Base-by-base conservation (phyloP, 2,329 filamentous ascomycete genomes). In the Stagonosporopsis chrysanthemi region DNA sequence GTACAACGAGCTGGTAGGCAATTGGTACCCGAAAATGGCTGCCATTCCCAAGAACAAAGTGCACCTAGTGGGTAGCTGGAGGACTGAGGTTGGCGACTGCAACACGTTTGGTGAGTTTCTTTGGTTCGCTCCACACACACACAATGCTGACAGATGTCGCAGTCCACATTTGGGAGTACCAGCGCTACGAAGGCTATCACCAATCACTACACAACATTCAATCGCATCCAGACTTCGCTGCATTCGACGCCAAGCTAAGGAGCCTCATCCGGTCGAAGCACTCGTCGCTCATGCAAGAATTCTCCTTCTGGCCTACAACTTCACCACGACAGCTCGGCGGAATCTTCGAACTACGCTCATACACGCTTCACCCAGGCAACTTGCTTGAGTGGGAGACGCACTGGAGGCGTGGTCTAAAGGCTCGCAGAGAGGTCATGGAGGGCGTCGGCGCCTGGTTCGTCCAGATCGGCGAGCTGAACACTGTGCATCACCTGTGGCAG, bases 101-200 rank as follows among this genome's bases (percentile, higher is more conserved):
- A 92, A 99, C 73, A 97, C 93, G 0, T 99, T 99, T 79, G 87
- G 93, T 97, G 85, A 60, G 86, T 23, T 42, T 17, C 39, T 15
- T 26, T 9, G 17, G 26, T 17, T 24, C 19, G 19, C 9, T 23
- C 11, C 23, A 9, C 8, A 12, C 5, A 11, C 15, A 44, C 12
- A 15, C 29, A 50, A 31, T 28, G 26, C 51, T 67, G 6, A 63
- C 48, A 47, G 64, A 65, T 45, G n/a, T 12, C 19, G 49, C 69
- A 98, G 95, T 99, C 47, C 95, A 99, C 77, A 99, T 99, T 72
- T 99, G 95, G 95, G 95, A 99, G 78, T 99, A 99, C 78, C 93
- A 98, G 79, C 90, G 93, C 70, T 99, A 98, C 80, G 85, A 93
- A 68, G 95, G 95, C 60, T 98, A 98, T 78, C 95, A 99, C 78